Evolutionary conservation across 768 basidiomycete species (phyloP), one percentile per base, ranked within the genome.

Genomic region (Rhizopogon sp.): DNA sequence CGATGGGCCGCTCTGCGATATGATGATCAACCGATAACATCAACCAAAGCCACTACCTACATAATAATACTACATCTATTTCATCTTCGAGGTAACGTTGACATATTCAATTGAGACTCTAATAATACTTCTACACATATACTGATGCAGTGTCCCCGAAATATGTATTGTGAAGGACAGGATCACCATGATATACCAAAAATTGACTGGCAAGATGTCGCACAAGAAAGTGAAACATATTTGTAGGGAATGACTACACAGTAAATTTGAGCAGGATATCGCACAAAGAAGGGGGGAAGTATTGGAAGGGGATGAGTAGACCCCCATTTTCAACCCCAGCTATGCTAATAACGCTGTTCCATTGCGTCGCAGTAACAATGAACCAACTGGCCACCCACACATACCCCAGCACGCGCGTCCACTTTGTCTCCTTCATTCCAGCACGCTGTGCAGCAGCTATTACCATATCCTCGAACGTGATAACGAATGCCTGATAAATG

Each of bases 381-480:
- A 72, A 66, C 70, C 69, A 70, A 20, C 50, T 33, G 28, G 60
- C 49, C 8, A 70, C 67, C 64, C 68, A 71, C 4, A 67, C 2
- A 49, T 62, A 67, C 29, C 69, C 68, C 6, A 69, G 43, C 39
- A 50, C 17, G 60, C 43, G 11, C 25, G 39, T 53, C 55, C 39
- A 54, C 35, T 37, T 31, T 6, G 42, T 61, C n/a, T 54, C 47
- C 10, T 33, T 37, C n/a, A 60, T 39, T 33, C 67, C 61, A 0
- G 56, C 52, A 6, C 55, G 51, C n/a, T 47, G 46, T 25, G 58
- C 64, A 5, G 63, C 20, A 0, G 35, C 59, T 28, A 74, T 55
- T 31, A 70, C 57, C 0, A 54, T 39, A 49, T 67, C 70, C 58
- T 77, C 76, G 29, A 69, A 42, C 10, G 68, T 70, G 37, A 77